These are phyloP conservation scores for Brettanomyces custersianus DNA, from an alignment of 805 yeast genomes.

Conservation along the genomic window DNA sequence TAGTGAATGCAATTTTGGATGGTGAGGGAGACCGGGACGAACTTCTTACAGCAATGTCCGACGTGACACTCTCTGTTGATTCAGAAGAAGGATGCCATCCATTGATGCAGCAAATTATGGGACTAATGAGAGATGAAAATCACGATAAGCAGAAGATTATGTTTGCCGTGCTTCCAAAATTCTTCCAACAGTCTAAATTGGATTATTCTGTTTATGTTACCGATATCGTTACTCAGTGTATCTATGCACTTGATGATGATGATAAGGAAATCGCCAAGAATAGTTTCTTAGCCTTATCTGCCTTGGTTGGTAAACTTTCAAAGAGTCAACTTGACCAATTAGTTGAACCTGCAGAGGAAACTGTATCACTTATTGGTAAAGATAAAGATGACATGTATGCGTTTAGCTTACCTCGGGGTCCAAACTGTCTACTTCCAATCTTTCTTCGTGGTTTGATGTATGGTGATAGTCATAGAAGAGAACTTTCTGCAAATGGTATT, in stretches of 20 bases:
- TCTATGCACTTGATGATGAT: constrained; percentile 64
- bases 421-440: constrained; percentile 79
- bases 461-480: constrained; percentile 79
- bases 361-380: constrained; percentile 57
- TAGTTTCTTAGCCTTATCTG: constrained; percentile 55
- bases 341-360: constrained; percentile 71
- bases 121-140: constrained; percentile 72
- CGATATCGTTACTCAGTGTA: constrained; percentile 66
- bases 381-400: constrained; percentile 63
- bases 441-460: constrained; percentile 94
- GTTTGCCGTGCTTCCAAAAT: constrained; percentile 58
- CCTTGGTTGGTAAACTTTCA: constrained; percentile 60
- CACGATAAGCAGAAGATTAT: constrained; percentile 51
- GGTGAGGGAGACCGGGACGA: constrained; percentile 29
- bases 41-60: constrained; percentile 50
- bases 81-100: constrained; percentile 79
- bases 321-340: constrained; percentile 72
- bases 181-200: constrained; percentile 55
- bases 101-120: constrained; percentile 68
- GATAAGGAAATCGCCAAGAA: constrained; percentile 54
- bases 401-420: constrained; percentile 71
- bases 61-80: constrained; percentile 63
- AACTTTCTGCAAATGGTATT: constrained; percentile 78
- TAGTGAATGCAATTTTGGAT: constrained; percentile 49
- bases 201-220: constrained; percentile 67